Conservation (phyloP, 805 yeast species). For the Vanderwaltozyma polyspora region DNA sequence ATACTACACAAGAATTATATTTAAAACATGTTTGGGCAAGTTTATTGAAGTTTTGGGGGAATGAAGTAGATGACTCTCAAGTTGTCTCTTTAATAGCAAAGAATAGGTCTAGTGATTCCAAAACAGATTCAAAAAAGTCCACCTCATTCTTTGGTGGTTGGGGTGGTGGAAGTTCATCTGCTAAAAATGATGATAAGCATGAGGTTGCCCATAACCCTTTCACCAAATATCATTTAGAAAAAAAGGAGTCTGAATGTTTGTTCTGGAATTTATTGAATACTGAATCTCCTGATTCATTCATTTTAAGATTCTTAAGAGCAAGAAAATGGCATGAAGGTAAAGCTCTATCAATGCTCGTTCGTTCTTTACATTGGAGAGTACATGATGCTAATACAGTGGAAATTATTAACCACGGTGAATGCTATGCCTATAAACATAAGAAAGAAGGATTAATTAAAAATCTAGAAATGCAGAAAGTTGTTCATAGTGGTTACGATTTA, state of each 20-base stretch:
- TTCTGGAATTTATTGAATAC: conserved; percentile 53
- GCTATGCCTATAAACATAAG: conserved; percentile 37
- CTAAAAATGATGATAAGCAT: neutral
- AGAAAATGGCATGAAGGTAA: conserved; percentile 71
- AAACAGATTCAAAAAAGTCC: neutral
- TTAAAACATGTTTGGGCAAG: conserved; percentile 3
- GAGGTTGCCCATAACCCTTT: neutral
- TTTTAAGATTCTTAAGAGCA: conserved; percentile 70
- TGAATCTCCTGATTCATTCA: conserved; percentile 68
- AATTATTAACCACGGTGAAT: conserved; percentile 61
- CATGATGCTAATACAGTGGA: conserved; percentile 49
- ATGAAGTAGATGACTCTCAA: neutral
- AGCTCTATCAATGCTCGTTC: conserved; percentile 55
- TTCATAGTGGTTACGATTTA: conserved; percentile 61
- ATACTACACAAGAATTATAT: conserved; percentile 13
- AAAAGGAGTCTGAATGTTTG: conserved; percentile 38
- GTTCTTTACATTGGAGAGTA: conserved; percentile 65
- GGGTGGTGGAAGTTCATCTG: neutral
- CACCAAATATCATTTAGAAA: conserved; percentile 31
- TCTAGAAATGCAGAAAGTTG: conserved; percentile 53
- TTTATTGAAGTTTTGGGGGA: conserved; percentile 4
- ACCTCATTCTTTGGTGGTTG: neutral
- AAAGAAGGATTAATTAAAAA: conserved; percentile 33
- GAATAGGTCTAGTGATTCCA: neutral
- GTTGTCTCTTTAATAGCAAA: neutral